Conservation (phyloP, 169 alveolate genomes). For the Cyclospora cayetanensis region DNA sequence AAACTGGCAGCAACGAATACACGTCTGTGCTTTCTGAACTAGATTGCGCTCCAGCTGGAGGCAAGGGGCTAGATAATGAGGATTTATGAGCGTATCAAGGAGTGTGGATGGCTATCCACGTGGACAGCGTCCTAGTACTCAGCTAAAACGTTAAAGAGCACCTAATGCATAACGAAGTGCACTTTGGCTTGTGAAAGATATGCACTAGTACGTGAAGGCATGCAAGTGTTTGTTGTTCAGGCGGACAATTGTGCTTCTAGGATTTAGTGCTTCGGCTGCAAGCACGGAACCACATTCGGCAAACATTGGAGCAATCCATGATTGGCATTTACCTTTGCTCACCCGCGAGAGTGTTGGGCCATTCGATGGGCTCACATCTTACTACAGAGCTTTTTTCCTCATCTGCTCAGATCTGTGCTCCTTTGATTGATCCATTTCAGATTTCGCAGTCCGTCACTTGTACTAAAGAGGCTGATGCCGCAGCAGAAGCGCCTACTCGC, state of each 20-base stretch:
- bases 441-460: not conserved
- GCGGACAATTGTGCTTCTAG: not conserved
- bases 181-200: not conserved
- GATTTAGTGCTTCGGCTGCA: not conserved
- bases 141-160: not conserved
- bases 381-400: not conserved
- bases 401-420: not conserved
- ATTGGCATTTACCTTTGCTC: not conserved
- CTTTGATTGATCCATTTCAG: not conserved
- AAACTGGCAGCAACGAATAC: not conserved
- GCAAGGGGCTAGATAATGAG: not conserved
- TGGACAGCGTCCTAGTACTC: not conserved
- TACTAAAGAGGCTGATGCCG: not conserved
- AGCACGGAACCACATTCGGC: not conserved
- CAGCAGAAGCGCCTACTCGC: not conserved
- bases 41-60: not conserved
- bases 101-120: not conserved
- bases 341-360: not conserved
- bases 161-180: not conserved
- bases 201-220: not conserved
- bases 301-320: not conserved
- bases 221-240: not conserved
- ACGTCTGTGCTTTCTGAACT: not conserved
- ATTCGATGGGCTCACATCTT: not conserved
- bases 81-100: not conserved